Evolutionary conservation across 2,329 filamentous ascomycete species (phyloP).

Genomic region (Cordyceps fumosorosea): DNA sequence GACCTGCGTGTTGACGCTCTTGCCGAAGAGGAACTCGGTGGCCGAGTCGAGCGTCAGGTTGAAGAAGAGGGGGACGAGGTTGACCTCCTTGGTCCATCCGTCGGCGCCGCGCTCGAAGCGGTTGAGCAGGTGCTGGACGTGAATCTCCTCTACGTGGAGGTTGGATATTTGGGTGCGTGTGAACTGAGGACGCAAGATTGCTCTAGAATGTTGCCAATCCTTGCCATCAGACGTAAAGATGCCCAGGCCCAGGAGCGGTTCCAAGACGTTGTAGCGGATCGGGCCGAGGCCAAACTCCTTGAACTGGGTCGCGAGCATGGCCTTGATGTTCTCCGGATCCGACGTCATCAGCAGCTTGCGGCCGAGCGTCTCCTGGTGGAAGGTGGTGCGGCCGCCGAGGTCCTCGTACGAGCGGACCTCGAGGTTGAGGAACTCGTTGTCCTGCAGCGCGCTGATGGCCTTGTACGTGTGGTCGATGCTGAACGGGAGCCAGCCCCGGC

Average conservation of each 20-base stretch:
- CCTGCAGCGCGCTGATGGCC: not conserved
- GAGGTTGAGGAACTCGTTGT: not conserved
- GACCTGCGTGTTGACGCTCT: slow-evolving; percentile 36
- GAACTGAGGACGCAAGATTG: slow-evolving; percentile 23
- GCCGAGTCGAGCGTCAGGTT: slow-evolving; percentile 38
- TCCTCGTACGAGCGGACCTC: not conserved
- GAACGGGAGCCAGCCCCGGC: not conserved
- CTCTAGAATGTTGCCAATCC: slow-evolving; percentile 27
- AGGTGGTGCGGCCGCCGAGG: slow-evolving; percentile 5
- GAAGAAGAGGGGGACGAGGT: slow-evolving; percentile 40
- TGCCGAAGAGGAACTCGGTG: slow-evolving; percentile 53
- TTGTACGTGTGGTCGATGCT: not conserved
- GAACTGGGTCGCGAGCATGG: slow-evolving; percentile 43
- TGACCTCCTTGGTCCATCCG: slow-evolving; percentile 20
- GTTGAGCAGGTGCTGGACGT: slow-evolving; percentile 15
- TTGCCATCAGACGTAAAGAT: slow-evolving; percentile 14
- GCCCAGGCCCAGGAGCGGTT: slow-evolving; percentile 14
- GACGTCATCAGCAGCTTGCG: slow-evolving; percentile 13
- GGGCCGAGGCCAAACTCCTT: slow-evolving; percentile 12
- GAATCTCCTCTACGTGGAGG: slow-evolving; percentile 18
- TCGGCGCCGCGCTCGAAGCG: not conserved
- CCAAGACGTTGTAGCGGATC: not conserved
- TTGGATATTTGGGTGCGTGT: slow-evolving; percentile 19
- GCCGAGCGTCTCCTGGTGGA: slow-evolving; percentile 12
- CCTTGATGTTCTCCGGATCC: slow-evolving; percentile 44